Evolutionary conservation across 495 filamentous ascomycete genomes (phyloP), one percentile per base, ranked within the genome.

Genomic region (Penicillium fimorum): DNA sequence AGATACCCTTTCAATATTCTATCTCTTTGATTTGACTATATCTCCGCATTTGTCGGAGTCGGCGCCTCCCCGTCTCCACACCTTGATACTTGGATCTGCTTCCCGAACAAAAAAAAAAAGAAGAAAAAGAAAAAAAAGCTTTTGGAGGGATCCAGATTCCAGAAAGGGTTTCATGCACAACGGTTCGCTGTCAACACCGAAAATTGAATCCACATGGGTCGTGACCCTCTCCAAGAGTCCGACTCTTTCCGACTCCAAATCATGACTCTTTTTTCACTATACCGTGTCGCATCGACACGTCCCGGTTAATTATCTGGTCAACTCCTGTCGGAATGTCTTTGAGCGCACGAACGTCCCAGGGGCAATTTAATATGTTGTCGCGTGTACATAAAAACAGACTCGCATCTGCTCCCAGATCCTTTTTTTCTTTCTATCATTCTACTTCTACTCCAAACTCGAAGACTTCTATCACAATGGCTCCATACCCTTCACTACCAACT

Each of bases 141-240:
- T 68, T 69, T 62, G 68, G 64, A 68, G 62, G 64, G 59, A 67
- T 68, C 64, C 59, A 64, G 60, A 64, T 58, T 62, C 55, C 63
- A 60, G 47, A 47, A 53, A 45, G 55, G 35, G 27, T 42, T 59
- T 63, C 70, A 49, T 49, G 67, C 57, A 48, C 63, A 70, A 67
- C 67, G 69, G 71, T 71, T 71, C 71, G 71, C 70, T 70, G 64
- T 67, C 72, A 70, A 63, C 70, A 71, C 65, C 70, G 66, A 69
- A 69, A 17, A 22, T 44, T 22, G 42, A 61, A 66, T 64, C 67
- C 71, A 71, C 72, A 61, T 66, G 58, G 55, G 61, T 62, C 57
- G 49, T 50, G 46, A 55, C 64, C 66, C 66, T 60, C 64, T 58
- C 63, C 60, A 29, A 49, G 56, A 27, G 58, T 64, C 73, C 73